These are phyloP conservation scores for Calcarisporium arbuscula DNA, from an alignment of 2,329 filamentous ascomycete species.

Conservation along the genomic window DNA sequence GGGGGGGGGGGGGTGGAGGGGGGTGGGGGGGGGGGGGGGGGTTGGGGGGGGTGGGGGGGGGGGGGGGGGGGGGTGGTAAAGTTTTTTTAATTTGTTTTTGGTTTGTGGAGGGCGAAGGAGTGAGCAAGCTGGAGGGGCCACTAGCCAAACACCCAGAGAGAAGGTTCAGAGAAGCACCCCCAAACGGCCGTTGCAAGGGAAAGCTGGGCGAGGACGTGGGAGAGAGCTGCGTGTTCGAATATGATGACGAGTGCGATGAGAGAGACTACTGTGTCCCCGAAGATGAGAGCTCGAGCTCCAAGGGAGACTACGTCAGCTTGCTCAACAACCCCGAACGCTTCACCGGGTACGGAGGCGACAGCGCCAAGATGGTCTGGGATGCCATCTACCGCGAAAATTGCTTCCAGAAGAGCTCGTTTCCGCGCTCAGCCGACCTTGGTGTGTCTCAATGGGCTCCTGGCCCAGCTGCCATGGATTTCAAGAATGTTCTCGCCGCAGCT, in stretches of 20 bases:
- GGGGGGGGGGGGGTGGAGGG: no score
- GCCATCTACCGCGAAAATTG: constrained; percentile 97
- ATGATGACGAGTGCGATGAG: constrained; percentile 94
- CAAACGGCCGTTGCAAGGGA: constrained; percentile 70
- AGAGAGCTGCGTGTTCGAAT: constrained; percentile 95
- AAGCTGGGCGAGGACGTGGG: constrained; percentile 79
- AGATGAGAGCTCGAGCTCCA: constrained; percentile 77
- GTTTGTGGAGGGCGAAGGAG: constrained; percentile 86
- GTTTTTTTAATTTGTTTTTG: no score
- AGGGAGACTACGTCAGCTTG: constrained; percentile 94
- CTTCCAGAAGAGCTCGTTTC: constrained; percentile 66
- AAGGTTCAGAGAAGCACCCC: constrained; percentile 63
- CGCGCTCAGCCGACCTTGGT: constrained; percentile 50
- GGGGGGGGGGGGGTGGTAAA: no score
- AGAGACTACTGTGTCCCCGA: constrained; percentile 95
- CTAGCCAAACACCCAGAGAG: constrained; percentile 82
- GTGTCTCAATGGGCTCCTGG: constrained; percentile 34
- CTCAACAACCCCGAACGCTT: constrained; percentile 92
- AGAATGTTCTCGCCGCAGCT: constrained; percentile 55
- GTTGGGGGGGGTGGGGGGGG: no score
- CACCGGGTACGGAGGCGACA: constrained; percentile 83
- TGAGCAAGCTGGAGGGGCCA: constrained; percentile 88
- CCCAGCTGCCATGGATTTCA: constrained; percentile 54
- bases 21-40: no score
- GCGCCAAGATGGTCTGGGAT: constrained; percentile 88